Evolutionary conservation across 441 rosid species (phyloP), one percentile per base, ranked within the genome.

Genomic region (Populus hybrid): DNA sequence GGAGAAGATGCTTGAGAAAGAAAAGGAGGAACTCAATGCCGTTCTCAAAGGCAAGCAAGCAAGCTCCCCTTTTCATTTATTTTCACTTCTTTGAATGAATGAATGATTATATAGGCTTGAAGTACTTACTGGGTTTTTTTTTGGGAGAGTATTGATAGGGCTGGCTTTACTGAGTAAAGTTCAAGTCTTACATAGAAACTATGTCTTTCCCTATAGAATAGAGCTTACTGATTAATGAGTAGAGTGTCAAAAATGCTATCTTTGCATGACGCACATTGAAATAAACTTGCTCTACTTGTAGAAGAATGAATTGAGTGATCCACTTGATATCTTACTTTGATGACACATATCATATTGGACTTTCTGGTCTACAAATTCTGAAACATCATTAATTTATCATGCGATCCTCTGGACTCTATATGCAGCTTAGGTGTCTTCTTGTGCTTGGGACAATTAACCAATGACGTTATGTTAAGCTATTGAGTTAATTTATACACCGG

Each of bases 11-110:
- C 88, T 93, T 14, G 84, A 85, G 79, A 79, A 67, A 42, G 98
- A 92, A 87, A 86, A 91, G 88, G 84, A 91, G 38, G 84, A 87
- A 70, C 95, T 93, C 74, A 66, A 79, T 79, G 81, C 87, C 63
- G 34, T 89, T 28, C 82, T 95, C 74, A 82, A 95, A 86, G 99
- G 98, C 81, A 73, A 86, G 75, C 36, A 54, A 54, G n/a, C 23
- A 28, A 24, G 68, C 14, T 65, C 18, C 2, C 18, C 20, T 2
- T 10, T 80, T 72, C 30, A 64, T 38, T 70, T 40, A 16, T 40
- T 30, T 67, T 46, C 34, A 9, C 7, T 65, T 65, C 34, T 65
- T 10, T 65, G 32, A 65, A 24, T 10, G 7, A 24, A 28, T 65
- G 32, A 65, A 28, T 14, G 12, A 65, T 28, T 65, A 65, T 9